These are phyloP conservation scores for Coelastrella sp. DNA, from an alignment of 139 green algal genomes.

Conservation along the genomic window DNA sequence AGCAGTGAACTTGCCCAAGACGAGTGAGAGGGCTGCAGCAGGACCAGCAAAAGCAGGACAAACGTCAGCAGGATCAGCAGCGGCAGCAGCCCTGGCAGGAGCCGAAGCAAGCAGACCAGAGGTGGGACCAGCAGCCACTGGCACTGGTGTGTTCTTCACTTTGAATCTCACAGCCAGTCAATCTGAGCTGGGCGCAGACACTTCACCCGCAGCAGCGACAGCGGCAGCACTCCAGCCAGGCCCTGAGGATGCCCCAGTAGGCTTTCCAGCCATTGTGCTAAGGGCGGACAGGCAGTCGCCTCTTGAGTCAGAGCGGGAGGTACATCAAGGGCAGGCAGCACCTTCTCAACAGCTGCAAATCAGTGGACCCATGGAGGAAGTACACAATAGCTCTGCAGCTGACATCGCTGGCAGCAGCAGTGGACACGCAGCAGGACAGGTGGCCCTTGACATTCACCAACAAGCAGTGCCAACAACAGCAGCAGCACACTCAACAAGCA, in stretches of 20 bases:
- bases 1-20: neutral
- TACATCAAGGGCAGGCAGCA: too few species aligned
- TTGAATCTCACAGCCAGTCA: neutral
- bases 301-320: too few species aligned
- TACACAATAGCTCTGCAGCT: too few species aligned
- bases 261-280: too few species aligned
- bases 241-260: too few species aligned
- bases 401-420: too few species aligned
- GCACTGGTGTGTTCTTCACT: neutral
- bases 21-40: neutral
- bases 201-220: neutral
- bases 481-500: neutral
- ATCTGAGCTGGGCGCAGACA: neutral
- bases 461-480: neutral
- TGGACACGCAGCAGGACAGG: too few species aligned
- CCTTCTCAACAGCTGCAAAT: too few species aligned
- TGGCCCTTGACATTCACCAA: too few species aligned
- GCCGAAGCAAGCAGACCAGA: neutral
- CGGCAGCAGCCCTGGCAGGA: neutral
- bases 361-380: too few species aligned
- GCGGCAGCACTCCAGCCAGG: neutral
- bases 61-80: neutral
- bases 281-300: too few species aligned
- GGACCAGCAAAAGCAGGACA: conserved; percentile 1
- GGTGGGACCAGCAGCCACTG: neutral